Percentiles rank a stretch among this genome's conserved stretches.
phyloP scores from a whole-genome alignment of 176 grass and related monocot genomes.

The Luzula sylvatica region DNA sequence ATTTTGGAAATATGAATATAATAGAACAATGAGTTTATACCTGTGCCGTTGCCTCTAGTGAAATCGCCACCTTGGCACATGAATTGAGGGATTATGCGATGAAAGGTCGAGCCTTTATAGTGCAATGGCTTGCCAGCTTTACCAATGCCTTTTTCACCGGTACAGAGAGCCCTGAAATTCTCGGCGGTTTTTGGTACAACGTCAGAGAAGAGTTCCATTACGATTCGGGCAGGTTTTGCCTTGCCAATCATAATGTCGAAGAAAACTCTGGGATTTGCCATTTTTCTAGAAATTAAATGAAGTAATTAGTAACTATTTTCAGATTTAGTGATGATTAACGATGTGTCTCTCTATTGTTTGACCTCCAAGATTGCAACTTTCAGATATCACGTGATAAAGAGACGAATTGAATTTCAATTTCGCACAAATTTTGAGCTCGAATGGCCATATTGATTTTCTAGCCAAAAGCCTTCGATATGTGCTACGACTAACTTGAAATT shows the following conservation, averaged over 20 bases:
- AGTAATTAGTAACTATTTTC: neutral
- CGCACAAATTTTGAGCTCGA: slow-evolving; percentile 83
- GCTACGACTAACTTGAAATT: neutral
- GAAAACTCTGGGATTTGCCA: slow-evolving; percentile 59
- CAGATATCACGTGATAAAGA: slow-evolving; percentile 12
- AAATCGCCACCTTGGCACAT: slow-evolving; percentile 84
- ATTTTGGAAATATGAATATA: too few species aligned
- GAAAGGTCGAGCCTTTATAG: slow-evolving; percentile 63
- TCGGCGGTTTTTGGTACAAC: slow-evolving; percentile 45
- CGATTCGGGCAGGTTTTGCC: slow-evolving; percentile 36
- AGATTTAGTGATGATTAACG: neutral
- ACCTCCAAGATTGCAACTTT: slow-evolving; percentile 23
- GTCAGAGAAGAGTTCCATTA: slow-evolving; percentile 67
- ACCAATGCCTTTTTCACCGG: slow-evolving; percentile 46
- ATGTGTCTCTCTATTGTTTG: slow-evolving; percentile 8
- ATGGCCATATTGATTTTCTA: slow-evolving; percentile 24
- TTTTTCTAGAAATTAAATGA: neutral
- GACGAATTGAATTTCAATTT: slow-evolving; percentile 25
- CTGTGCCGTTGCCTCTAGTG: slow-evolving; percentile 54
- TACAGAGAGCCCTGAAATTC: slow-evolving; percentile 71
- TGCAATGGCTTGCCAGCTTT: slow-evolving; percentile 41
- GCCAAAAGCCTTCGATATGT: slow-evolving; percentile 85
- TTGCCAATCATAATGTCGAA: slow-evolving; percentile 66
- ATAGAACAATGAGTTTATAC: too few species aligned
- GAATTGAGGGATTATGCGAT: slow-evolving; percentile 57